These are phyloP conservation scores for Ogataea hybrid DNA, from an alignment of 1,139 yeast genomes.

Conservation along the genomic window DNA sequence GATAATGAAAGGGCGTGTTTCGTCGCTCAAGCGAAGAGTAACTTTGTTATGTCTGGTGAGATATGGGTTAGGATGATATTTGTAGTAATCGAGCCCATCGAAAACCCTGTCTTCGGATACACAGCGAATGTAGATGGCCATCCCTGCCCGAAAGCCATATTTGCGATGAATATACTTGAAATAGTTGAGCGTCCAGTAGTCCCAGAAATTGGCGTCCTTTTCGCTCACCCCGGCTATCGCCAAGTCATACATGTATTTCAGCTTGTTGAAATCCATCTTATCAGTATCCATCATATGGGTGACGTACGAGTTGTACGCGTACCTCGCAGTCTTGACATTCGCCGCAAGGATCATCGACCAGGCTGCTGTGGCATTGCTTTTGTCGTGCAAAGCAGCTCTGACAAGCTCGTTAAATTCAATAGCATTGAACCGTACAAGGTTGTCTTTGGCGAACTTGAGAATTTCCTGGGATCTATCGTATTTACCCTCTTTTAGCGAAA, in stretches of 20 bases:
- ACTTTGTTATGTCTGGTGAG: conserved; percentile 25
- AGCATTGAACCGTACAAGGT: conserved; percentile 23
- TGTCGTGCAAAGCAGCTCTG: conserved; percentile 18
- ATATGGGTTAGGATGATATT: conserved; percentile 29
- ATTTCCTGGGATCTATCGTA: conserved; percentile 41
- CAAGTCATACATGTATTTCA: conserved; percentile 21
- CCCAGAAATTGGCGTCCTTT: conserved; percentile 28
- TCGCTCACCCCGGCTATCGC: conserved; percentile 11
- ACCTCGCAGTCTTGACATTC: conserved; percentile 21
- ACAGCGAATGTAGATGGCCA: conserved; percentile 23
- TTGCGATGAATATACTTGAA: conserved; percentile 30
- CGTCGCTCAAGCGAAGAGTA: conserved; percentile 15
- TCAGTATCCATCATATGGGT: conserved; percentile 26
- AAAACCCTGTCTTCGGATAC: conserved; percentile 9
- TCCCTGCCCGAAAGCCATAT: conserved; percentile 22
- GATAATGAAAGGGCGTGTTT: conserved; percentile 21
- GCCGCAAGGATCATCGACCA: conserved; percentile 28
- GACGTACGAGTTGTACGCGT: conserved; percentile 28
- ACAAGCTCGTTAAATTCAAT: conserved; percentile 29
- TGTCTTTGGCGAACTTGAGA: conserved; percentile 23
- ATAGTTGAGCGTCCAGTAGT: conserved; percentile 27
- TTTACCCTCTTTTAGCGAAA: conserved; percentile 40
- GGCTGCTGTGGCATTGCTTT: conserved; percentile 19
- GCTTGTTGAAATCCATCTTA: conserved; percentile 23
- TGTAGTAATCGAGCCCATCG: conserved; percentile 16